These are phyloP conservation scores for Hemisphaericaspora xylofermentans DNA, from an alignment of 1,139 yeast species.

Conservation along the genomic window DNA sequence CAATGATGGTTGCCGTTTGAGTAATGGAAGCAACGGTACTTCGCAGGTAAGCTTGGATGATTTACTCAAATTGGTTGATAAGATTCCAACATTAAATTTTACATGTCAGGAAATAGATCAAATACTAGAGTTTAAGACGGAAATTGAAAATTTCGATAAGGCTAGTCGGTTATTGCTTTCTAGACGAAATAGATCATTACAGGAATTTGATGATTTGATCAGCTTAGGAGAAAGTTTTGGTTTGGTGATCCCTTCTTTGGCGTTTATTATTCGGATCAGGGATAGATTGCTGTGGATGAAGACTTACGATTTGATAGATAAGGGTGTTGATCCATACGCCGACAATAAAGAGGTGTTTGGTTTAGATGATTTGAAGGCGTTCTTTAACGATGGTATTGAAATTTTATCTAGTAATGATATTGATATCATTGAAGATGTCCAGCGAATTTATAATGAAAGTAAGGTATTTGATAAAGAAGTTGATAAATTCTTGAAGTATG, in stretches of 20 bases:
- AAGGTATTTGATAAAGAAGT: slow-evolving; percentile 30
- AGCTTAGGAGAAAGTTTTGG: slow-evolving; percentile 61
- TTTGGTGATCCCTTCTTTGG: slow-evolving; percentile 51
- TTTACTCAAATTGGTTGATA: slow-evolving; percentile 37
- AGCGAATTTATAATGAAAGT: slow-evolving; percentile 30
- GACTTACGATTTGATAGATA: slow-evolving; percentile 30
- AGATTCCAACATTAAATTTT: slow-evolving; percentile 51
- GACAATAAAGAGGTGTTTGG: slow-evolving; percentile 39
- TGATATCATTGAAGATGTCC: slow-evolving; percentile 22
- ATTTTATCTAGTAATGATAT: slow-evolving; percentile 32
- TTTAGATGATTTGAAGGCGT: slow-evolving; percentile 33
- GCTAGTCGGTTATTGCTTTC: slow-evolving; percentile 43
- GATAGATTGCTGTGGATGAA: slow-evolving; percentile 52
- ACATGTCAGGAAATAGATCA: slow-evolving; percentile 61
- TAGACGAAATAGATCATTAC: slow-evolving; percentile 25
- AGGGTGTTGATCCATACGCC: slow-evolving; percentile 44
- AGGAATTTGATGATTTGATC: slow-evolving; percentile 48
- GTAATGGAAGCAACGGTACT: slow-evolving; percentile 8
- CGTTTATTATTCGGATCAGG: slow-evolving; percentile 47
- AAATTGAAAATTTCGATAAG: slow-evolving; percentile 54
- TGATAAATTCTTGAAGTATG: slow-evolving; percentile 23
- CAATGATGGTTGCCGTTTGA: slow-evolving; percentile 10
- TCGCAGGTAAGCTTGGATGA: slow-evolving; percentile 20
- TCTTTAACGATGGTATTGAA: slow-evolving; percentile 42
- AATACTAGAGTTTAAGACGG: slow-evolving; percentile 51